Evolutionary conservation across 345 rosid genomes (phyloP), one percentile per base, ranked within the genome.

Genomic region (Corchorus olitorius): DNA sequence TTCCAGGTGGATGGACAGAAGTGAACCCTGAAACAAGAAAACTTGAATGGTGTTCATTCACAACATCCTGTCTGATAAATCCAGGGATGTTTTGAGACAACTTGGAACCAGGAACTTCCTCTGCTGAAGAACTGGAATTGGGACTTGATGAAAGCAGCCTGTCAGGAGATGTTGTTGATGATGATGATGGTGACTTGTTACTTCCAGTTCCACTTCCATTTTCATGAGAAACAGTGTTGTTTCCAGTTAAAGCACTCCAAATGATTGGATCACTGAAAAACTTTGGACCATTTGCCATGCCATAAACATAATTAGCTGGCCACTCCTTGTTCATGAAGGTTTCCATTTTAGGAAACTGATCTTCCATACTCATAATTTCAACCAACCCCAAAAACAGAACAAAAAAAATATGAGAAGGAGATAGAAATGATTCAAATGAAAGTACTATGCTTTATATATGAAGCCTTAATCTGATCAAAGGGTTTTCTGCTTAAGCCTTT

Each of bases 301-400:
- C 84, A 68, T 82, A 77, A 68, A 82, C 73, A 62, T 78, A 80
- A 39, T 39, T 6, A 77, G 87, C 81, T 33, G 85, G 82, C 41
- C 81, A 69, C 78, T 78, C 86, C 87, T 83, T 87, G 79, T 75
- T 77, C 79, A 85, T 70, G 74, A 85, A 86, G 82, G 77, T 83
- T 82, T 86, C 90, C 77, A 81, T 79, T 87, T 86, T 84, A 4
- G 88, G 90, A 86, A 88, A 77, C 78, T 85, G 86, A 69, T 83
- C 83, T 64, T 83, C 90, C 88, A 86, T 81, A 56, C 65, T 78
- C 48, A 34, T 52, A 70, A 37, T 72, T 81, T 59, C 67, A 58
- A 50, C 56, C 27, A 27, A 27, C 27, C 1, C 71, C 34, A 59
- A n/a, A 63, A 74, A 80, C 60, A 58, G 62, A 56, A 45, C 76